Base-by-base conservation (phyloP, 768 basidiomycete species). In the Dioszegia crocea region DNA sequence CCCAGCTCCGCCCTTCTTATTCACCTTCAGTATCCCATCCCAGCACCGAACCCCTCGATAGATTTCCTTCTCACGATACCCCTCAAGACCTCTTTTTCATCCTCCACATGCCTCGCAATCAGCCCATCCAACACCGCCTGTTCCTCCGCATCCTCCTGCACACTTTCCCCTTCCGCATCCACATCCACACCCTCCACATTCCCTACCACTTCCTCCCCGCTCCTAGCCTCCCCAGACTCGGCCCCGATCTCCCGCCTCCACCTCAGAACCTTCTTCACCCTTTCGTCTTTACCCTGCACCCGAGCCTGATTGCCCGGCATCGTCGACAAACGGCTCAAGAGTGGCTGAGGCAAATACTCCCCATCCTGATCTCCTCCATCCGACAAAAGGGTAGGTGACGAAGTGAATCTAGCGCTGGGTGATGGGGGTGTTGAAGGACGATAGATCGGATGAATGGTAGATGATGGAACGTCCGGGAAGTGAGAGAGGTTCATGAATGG, bases 51-150 rank as follows among this genome's bases (percentile, higher is more conserved):
- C 33, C 33, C 33, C 33, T 33, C 33, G 19, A 45, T 29, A 45
- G 29, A 33, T 23, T 16, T 49, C n/a, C 47, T 38, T 24, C 27
- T 40, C 8, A 45, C 47, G 14, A 61, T 43, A 36, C 40, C 39
- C 53, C 39, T 61, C 45, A 61, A 27, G 11, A 9, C 19, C 53
- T 56, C 54, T n/a, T 39, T 56, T 40, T 61, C 60, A 44, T 5
- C 21, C 38, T 56, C 31, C 12, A 61, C 46, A 56, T 61, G 54
- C 33, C 33, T 29, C 43, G n/a, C 19, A 46, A 56, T 56, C 57
- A 49, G 43, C 2, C 49, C 40, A n/a, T 59, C 57, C 11, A 59
- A 29, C 4, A 6, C 39, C 6, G 26, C 33, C 2, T 19, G 14
- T 41, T 29, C 4, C 2, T n/a, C 40, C 6, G 6, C 40, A 17